phyloP scores from a whole-genome alignment of 163 green algal species.

The Scenedesmus sp. region DNA sequence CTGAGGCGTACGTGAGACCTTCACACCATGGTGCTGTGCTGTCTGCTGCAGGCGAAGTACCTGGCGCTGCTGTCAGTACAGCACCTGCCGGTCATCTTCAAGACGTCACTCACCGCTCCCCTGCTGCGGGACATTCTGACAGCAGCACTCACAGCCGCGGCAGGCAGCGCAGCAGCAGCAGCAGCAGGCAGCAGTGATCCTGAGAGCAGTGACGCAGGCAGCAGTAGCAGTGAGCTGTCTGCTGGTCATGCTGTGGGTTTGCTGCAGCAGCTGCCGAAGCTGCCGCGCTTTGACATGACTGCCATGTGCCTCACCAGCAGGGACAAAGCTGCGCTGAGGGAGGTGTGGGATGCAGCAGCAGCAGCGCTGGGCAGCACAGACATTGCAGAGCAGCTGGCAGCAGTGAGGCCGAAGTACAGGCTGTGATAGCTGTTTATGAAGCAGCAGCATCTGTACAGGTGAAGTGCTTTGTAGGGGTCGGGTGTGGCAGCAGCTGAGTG shows the following conservation, averaged over 20 bases:
- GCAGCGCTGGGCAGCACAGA: not conserved
- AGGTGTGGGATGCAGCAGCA: slow-evolving; percentile 53
- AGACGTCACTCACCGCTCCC: slow-evolving; percentile 72
- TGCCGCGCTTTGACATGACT: slow-evolving; percentile 79
- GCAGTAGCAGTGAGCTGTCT: not conserved
- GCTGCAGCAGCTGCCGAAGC: slow-evolving; percentile 62
- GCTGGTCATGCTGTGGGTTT: slow-evolving; percentile 54
- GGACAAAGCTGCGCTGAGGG: slow-evolving; percentile 59
- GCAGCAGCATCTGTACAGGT: not conserved
- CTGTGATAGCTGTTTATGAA: not conserved
- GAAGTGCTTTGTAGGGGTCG: not conserved
- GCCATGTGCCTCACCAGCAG: slow-evolving; percentile 64
- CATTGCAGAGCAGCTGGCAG: not conserved
- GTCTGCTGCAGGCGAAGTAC: slow-evolving; percentile 68
- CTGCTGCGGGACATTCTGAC: slow-evolving; percentile 63
- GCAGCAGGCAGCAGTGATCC: not conserved
- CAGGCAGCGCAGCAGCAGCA: slow-evolving; percentile 24
- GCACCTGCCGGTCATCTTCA: slow-evolving; percentile 74
- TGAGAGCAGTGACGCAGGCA: not conserved
- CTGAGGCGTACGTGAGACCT: too few relatives aligned
- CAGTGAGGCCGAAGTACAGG: slow-evolving; percentile 20
- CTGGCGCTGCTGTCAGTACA: slow-evolving; percentile 63
- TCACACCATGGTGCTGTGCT: not conserved
- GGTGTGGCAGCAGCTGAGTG: not conserved
- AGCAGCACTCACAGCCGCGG: slow-evolving; percentile 56